Conservation (phyloP, 2,329 filamentous ascomycete species). For the Talaromyces sp. region DNA sequence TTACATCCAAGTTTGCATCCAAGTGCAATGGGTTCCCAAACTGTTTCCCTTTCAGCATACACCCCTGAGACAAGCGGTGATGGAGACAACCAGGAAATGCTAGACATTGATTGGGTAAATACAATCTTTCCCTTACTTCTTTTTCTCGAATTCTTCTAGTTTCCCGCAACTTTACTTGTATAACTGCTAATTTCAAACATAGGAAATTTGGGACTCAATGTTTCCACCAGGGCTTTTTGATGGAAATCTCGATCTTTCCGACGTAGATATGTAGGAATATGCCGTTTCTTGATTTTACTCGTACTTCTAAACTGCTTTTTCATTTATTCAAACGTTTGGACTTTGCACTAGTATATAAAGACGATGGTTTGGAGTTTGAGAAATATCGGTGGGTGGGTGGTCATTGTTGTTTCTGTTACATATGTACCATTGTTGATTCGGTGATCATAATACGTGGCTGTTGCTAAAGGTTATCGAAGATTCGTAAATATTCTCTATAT, state of each 20-base stretch:
- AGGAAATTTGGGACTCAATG: neutral
- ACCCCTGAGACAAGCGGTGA: neutral
- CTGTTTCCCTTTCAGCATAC: neutral
- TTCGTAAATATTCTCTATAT: too few relatives aligned
- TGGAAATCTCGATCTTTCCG: neutral
- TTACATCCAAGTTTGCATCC: neutral
- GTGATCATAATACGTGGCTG: too few relatives aligned
- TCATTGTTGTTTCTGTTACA: too few relatives aligned
- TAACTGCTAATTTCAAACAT: neutral
- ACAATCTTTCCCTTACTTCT: neutral
- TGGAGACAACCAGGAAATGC: neutral
- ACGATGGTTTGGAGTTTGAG: too few relatives aligned
- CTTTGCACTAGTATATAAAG: too few relatives aligned
- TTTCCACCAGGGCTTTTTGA: constrained; percentile 3
- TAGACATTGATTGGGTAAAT: neutral
- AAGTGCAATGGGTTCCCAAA: neutral
- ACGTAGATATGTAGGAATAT: constrained; percentile 2
- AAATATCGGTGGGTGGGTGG: too few relatives aligned
- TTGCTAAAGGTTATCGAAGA: too few relatives aligned
- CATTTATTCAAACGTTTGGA: too few relatives aligned
- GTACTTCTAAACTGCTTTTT: too few relatives aligned
- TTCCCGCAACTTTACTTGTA: neutral
- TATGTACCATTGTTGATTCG: too few relatives aligned
- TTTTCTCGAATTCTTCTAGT: neutral
- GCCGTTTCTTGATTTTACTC: neutral